These are phyloP conservation scores for Litsea cubeba DNA, from an alignment of 164 flowering plant species.

Conservation along the genomic window DNA sequence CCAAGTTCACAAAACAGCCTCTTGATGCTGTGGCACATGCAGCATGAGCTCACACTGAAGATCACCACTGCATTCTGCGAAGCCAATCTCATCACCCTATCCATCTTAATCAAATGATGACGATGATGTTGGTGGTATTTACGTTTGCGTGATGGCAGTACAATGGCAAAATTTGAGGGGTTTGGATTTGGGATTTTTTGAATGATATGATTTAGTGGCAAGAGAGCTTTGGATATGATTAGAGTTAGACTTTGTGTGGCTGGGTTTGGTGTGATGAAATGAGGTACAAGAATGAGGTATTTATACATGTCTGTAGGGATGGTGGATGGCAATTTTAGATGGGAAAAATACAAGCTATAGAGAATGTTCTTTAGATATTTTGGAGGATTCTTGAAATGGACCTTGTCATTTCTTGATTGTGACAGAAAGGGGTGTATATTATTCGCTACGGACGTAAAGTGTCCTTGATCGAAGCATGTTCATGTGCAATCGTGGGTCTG, in stretches of 20 bases:
- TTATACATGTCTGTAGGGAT: neutral
- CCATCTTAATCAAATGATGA: neutral
- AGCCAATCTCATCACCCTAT: neutral
- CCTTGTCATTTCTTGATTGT: no score
- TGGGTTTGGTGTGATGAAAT: neutral
- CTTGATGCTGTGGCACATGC: slow-evolving; percentile 6
- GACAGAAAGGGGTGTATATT: no score
- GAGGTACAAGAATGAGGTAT: neutral
- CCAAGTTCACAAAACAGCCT: slow-evolving; percentile 1
- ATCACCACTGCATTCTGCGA: slow-evolving; percentile 2
- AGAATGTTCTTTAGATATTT: no score
- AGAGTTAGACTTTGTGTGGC: neutral
- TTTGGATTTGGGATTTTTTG: neutral
- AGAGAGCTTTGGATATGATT: neutral
- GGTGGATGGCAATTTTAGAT: neutral
- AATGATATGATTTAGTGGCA: neutral
- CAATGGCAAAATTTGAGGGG: neutral
- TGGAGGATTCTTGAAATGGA: no score
- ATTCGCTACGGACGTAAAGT: no score
- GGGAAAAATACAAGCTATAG: neutral
- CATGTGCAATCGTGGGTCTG: no score
- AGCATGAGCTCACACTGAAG: slow-evolving; percentile 5
- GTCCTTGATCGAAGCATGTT: no score
- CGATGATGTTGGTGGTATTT: neutral
- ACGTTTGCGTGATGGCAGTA: neutral